Base-by-base conservation (phyloP, 1,284 basidiomycete species). In the Chalciporus sp. region DNA sequence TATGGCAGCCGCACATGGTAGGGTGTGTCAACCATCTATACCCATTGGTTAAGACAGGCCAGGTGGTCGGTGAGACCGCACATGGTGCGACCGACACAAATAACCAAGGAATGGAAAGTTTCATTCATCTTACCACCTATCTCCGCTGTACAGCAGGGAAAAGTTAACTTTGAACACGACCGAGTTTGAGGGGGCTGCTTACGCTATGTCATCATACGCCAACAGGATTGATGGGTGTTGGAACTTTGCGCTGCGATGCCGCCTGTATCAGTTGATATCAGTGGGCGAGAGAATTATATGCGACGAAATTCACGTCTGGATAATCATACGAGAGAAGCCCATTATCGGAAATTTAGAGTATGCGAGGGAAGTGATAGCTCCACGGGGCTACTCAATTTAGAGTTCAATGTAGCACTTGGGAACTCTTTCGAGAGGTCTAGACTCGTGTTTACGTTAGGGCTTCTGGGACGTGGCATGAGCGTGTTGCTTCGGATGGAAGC, bases 81-180 rank as follows among this genome's bases (percentile, higher is more conserved):
- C 23, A 23, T 42, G 35, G 40, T 37, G 47, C 47, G 27, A 45
- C 43, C 26, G 27, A 43, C 26, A 27, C 10, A 28, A 44, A 53
- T 55, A 52, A 46, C 47, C 17, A n/a, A 47, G 58, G 43, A 37
- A 29, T 29, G 33, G 35, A 53, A 27, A 29, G 14, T 17, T 57
- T 23, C 20, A 43, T 58, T 54, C 58, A 59, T 61, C 19, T 47
- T 3, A 37, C 23, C 41, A 35, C 48, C 41, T 68, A 66, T 69
- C 56, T 67, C 65, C 68, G 65, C 62, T 61, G 47, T 47, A n/a
- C 19, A 10, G 29, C 35, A 59, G 37, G 12, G 16, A 45, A 19
- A 31, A 47, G 31, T 45, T 41, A 50, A 49, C 56, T 40, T 47
- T 52, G 47, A 29, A 42, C 7, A 9, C 46, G 55, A 20, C 26